These are phyloP conservation scores for Tetratostichococcus sp. DNA, from an alignment of 139 green algal genomes.

Conservation along the genomic window DNA sequence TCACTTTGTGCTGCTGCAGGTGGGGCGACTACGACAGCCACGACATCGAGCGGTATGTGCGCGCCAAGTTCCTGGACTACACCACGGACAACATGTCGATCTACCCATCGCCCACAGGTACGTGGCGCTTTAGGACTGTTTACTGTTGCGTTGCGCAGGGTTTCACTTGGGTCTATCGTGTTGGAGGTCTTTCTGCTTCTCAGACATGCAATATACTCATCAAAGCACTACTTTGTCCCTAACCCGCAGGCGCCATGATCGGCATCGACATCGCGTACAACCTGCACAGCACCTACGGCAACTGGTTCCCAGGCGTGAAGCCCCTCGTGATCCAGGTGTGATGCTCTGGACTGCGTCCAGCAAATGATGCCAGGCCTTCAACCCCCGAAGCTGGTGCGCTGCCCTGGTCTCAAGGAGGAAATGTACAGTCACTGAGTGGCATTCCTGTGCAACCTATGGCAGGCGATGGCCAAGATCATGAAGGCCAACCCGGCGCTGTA, in stretches of 20 bases:
- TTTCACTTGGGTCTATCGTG: no score
- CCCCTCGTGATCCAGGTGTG: constrained; percentile 80
- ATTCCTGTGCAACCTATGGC: neutral
- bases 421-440: no score
- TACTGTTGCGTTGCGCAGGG: no score
- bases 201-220: no score
- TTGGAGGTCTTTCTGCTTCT: no score
- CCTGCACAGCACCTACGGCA: constrained; percentile 93
- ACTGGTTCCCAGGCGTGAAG: constrained; percentile 99
- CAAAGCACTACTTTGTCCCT: no score
- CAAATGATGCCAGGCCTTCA: no score
- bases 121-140: no score
- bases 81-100: constrained; percentile 99
- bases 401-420: no score
- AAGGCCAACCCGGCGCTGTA: constrained; percentile 98
- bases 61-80: constrained; percentile 99
- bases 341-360: no score
- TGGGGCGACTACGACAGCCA: constrained; percentile 99
- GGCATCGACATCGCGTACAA: constrained; percentile 99
- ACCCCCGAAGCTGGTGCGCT: no score
- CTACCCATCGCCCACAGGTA: constrained; percentile 89
- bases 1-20: constrained; percentile 10
- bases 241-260: constrained; percentile 83
- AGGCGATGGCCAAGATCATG: constrained; percentile 97
- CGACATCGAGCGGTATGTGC: constrained; percentile 98